A percentile compares a stretch with the other conserved stretches of the same genome.
Conservation (phyloP, 2,329 filamentous ascomycete species). For the Colletotrichum orchidophilum region DNA sequence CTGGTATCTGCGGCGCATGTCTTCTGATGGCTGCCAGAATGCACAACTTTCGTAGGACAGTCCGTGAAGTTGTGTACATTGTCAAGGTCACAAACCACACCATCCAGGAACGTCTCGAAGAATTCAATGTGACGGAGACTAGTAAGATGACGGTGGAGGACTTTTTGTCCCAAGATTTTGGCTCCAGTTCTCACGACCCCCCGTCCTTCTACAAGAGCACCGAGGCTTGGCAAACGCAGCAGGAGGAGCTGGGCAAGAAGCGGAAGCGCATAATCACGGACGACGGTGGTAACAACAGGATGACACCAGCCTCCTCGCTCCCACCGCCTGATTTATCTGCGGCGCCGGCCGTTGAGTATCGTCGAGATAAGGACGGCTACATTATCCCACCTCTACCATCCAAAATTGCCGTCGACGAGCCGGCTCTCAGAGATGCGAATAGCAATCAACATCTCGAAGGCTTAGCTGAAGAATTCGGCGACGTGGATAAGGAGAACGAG, state of each 20-base stretch:
- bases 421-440: conserved; percentile 22
- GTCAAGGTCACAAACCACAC: conserved; percentile 96
- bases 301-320: conserved; percentile 29
- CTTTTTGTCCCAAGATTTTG: conserved; percentile 76
- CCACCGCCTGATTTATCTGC: conserved; percentile 37
- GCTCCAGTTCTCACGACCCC: conserved; percentile 72
- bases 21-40: conserved; percentile 95
- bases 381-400: conserved; percentile 33
- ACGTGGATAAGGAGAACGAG: not conserved
- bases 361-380: conserved; percentile 34
- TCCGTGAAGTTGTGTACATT: conserved; percentile 96
- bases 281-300: conserved; percentile 40
- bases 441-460: conserved; percentile 29
- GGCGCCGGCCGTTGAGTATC: conserved; percentile 35
- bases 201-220: conserved; percentile 80
- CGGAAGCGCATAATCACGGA: conserved; percentile 54
- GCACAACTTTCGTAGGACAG: conserved; percentile 95
- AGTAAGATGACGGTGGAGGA: conserved; percentile 88
- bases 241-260: conserved; percentile 58
- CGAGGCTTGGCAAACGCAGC: conserved; percentile 65
- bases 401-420: conserved; percentile 28
- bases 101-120: conserved; percentile 88
- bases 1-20: conserved; percentile 93
- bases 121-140: conserved; percentile 89
- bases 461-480: conserved; percentile 32